Conservation (phyloP, 1,284 basidiomycete genomes). For the Thelephora terrestris region DNA sequence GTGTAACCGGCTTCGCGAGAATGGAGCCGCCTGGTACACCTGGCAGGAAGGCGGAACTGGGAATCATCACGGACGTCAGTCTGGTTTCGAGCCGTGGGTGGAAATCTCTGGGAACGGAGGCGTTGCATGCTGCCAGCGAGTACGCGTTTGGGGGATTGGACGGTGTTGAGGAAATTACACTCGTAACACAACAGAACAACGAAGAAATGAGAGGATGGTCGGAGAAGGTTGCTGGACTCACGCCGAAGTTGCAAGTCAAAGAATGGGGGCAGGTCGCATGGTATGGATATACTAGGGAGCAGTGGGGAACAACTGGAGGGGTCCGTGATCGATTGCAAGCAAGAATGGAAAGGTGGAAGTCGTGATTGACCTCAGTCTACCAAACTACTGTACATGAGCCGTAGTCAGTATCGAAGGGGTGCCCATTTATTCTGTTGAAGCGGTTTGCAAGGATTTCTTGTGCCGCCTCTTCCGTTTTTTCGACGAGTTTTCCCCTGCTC, state of each 20-base stretch:
- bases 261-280: background rate
- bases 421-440: background rate
- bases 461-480: conserved; percentile 30
- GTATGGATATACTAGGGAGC: background rate
- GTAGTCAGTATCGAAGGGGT: no score
- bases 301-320: background rate
- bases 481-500: conserved; percentile 10
- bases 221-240: background rate
- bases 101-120: background rate
- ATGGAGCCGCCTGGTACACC: background rate
- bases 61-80: background rate
- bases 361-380: no score
- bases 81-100: background rate
- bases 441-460: conserved; percentile 16
- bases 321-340: background rate
- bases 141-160: background rate
- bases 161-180: background rate
- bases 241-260: background rate
- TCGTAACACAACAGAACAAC: background rate
- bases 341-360: background rate
- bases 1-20: background rate
- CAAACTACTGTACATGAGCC: no score
- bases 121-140: background rate
- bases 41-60: background rate
- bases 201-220: background rate